Conservation (phyloP, 805 yeast species). For the Metschnikowia bowlesiae region DNA sequence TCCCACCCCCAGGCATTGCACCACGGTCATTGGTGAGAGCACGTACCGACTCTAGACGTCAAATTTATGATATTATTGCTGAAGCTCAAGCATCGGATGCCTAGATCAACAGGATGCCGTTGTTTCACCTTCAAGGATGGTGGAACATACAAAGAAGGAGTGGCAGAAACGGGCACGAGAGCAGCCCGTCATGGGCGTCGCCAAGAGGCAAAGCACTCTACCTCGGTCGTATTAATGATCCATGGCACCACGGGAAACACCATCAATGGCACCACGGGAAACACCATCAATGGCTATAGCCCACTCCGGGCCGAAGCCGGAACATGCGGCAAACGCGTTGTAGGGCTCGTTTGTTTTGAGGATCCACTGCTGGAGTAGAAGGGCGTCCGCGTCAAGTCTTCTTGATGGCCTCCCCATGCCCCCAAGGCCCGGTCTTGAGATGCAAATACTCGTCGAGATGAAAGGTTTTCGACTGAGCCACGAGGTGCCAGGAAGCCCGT, state of each 20-base stretch:
- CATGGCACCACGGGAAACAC: conserved; percentile 52
- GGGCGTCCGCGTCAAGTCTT: conserved; percentile 83
- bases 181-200: conserved; percentile 79
- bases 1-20: no score
- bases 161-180: no score
- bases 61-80: no score
- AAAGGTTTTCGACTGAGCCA: conserved; percentile 70
- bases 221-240: conserved; percentile 71
- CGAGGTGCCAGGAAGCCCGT: conserved; percentile 93
- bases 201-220: conserved; percentile 79
- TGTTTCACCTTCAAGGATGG: no score
- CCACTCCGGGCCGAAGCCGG: no score
- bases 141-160: no score
- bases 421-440: conserved; percentile 45
- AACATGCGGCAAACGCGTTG: conserved; percentile 61
- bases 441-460: conserved; percentile 56
- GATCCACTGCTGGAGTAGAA: conserved; percentile 59
- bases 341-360: conserved; percentile 60
- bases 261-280: no score
- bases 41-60: no score
- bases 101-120: no score
- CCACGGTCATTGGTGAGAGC: no score
- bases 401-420: conserved; percentile 69
- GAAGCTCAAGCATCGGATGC: no score
- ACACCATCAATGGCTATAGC: no score